Conservation (phyloP, 2,329 filamentous ascomycete species). For the Cordyceps fumosorosea region DNA sequence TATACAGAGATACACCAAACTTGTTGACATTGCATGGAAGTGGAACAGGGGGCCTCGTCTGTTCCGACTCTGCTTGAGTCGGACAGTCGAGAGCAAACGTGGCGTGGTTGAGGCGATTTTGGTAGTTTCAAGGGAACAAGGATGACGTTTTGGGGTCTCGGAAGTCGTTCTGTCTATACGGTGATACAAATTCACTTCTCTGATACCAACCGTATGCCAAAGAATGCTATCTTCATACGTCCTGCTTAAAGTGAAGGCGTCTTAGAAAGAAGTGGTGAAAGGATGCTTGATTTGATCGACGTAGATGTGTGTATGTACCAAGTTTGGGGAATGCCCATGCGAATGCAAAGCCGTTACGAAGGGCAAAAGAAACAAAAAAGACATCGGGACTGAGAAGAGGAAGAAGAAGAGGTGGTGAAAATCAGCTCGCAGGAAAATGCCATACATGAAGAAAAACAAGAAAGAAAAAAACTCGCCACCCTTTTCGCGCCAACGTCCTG, state of each 20-base stretch:
- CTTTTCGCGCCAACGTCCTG: background rate
- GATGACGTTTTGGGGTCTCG: background rate
- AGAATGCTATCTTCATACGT: background rate
- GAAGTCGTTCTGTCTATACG: constrained; percentile 7
- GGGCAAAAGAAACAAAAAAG: background rate
- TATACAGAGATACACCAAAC: background rate
- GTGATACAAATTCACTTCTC: constrained; percentile 10
- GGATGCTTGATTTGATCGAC: background rate
- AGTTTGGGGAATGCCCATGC: no score
- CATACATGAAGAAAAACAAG: background rate
- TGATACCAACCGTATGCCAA: background rate
- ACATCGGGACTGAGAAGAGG: background rate
- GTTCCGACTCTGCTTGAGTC: background rate
- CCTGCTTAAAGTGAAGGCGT: no score
- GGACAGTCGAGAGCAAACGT: background rate
- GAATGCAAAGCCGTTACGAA: background rate
- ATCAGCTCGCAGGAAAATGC: constrained; percentile 4
- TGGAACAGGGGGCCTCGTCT: background rate
- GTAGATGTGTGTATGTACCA: background rate
- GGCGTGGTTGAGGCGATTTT: background rate
- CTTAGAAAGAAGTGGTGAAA: background rate
- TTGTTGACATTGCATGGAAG: background rate
- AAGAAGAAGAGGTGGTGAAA: background rate
- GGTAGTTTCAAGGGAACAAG: constrained; percentile 13
- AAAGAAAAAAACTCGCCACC: background rate